Base-by-base conservation (phyloP, 163 green algal genomes). In the Chlorella variabilis region DNA sequence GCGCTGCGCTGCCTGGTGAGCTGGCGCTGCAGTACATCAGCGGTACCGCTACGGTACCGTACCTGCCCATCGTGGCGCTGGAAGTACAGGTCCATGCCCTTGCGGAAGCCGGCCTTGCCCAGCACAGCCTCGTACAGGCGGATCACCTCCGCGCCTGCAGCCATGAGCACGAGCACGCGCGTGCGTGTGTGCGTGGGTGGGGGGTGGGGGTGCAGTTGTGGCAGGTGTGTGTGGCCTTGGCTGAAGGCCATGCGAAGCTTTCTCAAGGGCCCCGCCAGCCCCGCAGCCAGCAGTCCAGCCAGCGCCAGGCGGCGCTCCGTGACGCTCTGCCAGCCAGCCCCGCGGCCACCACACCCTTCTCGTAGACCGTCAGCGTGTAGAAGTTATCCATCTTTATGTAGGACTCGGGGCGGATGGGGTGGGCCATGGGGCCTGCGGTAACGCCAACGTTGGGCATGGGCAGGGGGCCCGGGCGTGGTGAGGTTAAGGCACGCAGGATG, bases 361-460 rank as follows among this genome's bases (percentile, higher is more conserved):
- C 94, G 70, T 99, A 99, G 56, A 99, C 96, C 6, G 96, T 98
- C 20, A 95, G 71, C 7, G 85, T 98, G 89, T 98, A 98, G 86
- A 98, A 98, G 92, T 98, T 98, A 87, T 98, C 94, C 94, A 99
- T 99, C 87, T 99, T 98, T 81, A 99, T 97, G 89, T 98, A 99
- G n/a, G 86, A 93, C 41, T 98, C 95, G 33, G 97, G 97, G 20
- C 97, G 90, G 78, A 99, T 96, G 75, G 97, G 94, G 91, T 99
- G 97, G 18, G 97, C 93, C 93, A 98, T 98, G 51, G 97, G 94
- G 5, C 95, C 95, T 1, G 91, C 42, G 41, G n/a, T 13, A 21
- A 23, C 6, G 39, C 67, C n/a, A 71, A 18, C 27, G 58, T 15
- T 13, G 58, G 11, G 58, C 11, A 18, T 8, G 27, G 58, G 13